These are phyloP conservation scores for Stagonosporopsis tanaceti DNA, from an alignment of 2,329 filamentous ascomycete genomes.

Conservation along the genomic window DNA sequence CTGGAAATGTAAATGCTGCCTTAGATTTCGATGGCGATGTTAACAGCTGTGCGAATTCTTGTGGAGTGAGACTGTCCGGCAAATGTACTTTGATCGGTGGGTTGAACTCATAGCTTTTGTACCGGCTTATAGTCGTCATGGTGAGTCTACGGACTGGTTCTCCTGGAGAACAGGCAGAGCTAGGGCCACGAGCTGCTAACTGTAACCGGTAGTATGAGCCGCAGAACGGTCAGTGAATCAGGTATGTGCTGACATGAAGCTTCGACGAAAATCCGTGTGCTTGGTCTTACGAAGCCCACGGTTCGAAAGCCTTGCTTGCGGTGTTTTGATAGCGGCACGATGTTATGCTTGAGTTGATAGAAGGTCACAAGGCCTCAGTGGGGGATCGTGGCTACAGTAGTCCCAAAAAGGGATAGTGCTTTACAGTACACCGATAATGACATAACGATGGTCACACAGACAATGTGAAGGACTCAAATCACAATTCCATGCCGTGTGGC, in stretches of 20 bases:
- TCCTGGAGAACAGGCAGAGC: neutral
- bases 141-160: neutral
- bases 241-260: neutral
- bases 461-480: too few species aligned
- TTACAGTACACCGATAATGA: too few species aligned
- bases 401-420: too few species aligned
- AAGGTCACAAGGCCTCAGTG: too few species aligned
- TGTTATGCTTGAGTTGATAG: too few species aligned
- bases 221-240: neutral
- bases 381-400: too few species aligned
- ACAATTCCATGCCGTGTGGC: too few species aligned
- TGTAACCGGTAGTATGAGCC: too few species aligned
- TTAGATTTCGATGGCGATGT: constrained; percentile 3
- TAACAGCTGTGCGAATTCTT: constrained; percentile 30
- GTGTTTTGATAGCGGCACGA: too few species aligned
- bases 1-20: constrained; percentile 54
- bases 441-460: too few species aligned
- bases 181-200: neutral
- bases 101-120: constrained; percentile 25
- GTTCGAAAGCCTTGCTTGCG: too few species aligned
- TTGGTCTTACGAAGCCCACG: too few species aligned
- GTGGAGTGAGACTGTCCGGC: constrained; percentile 52
- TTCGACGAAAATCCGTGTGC: neutral
- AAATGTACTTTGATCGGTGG: constrained; percentile 53
- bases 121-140: constrained; percentile 7